Evolutionary conservation across 2,329 filamentous ascomycete genomes (phyloP), one percentile per base, ranked within the genome.

Genomic region (Talaromyces sp.): DNA sequence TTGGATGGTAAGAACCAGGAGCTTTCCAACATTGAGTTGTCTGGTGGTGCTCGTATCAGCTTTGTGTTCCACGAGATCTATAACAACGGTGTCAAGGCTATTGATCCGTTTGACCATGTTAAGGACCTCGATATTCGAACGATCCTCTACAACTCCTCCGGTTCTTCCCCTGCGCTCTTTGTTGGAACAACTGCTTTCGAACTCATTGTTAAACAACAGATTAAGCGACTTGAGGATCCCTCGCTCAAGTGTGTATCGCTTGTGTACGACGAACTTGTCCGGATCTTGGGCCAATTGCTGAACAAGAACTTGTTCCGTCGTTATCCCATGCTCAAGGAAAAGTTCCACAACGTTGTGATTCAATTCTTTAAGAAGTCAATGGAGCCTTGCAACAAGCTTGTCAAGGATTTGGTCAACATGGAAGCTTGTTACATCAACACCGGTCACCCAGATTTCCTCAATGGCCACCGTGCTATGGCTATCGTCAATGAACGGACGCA

Each of bases 51-150:
- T 62, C 90, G 95, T 87, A 99, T 99, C 78, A 97, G 93, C 77
- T 99, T 99, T 75, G 95, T 99, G 54, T 99, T 98, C 86, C 95
- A 99, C 80, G 95, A 99, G 79, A 85, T 99, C 17, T 99, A 99
- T 81, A 90, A 93, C 65, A 98, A 98, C 77, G 95, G 95, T 81
- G 87, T 99, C 77, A 98, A 98, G 85, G 93, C 95, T 1, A 90
- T 99, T 50, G 96, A 99, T 78, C 95, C 95, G 41, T 99, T 99
- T 77, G 95, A 99, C 73, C 86, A 93, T 69, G 93, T 98, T 78
- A 99, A 98, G 83, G 95, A 99, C 77, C 89, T 94, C 67, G 95
- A 99, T 75, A 99, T 99, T 72, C 90, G 96, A 71, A 98, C 92
- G 27, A 94, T 97, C 67, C 86, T 99, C 9, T 96, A 96, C 87